Percentiles rank a stretch among this genome's conserved stretches.
Evolutionary conservation across 805 yeast genomes (phyloP).

Genomic region (Wickerhamomyces silvicola): DNA sequence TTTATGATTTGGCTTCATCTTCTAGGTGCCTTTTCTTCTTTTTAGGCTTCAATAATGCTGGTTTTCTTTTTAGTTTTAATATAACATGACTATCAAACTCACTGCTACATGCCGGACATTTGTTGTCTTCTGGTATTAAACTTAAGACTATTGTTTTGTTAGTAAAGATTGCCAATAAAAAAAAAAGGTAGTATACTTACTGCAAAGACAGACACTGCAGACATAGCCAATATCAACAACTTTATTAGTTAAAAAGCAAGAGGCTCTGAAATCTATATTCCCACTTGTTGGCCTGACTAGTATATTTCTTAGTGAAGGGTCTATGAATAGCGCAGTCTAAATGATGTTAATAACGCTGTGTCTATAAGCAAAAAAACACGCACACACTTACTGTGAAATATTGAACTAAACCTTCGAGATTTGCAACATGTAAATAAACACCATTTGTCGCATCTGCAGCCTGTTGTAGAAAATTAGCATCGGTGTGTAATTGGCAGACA

Average conservation of each 20-base stretch:
- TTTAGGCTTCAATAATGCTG: conserved; percentile 40
- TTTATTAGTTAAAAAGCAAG: conserved; percentile 86
- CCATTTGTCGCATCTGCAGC: conserved; percentile 96
- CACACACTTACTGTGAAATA: conserved; percentile 40
- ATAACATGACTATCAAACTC: conserved; percentile 62
- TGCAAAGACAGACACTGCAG: conserved; percentile 90
- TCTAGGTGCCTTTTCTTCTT: conserved; percentile 27
- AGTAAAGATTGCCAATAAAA: conserved; percentile 1
- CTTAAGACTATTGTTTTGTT: conserved; percentile 37
- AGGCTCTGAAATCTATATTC: conserved; percentile 88
- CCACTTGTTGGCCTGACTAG: conserved; percentile 77
- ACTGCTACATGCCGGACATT: conserved; percentile 85
- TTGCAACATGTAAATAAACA: conserved; percentile 61
- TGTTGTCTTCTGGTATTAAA: conserved; percentile 53
- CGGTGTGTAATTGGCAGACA: conserved; percentile 71
- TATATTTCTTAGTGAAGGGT: conserved; percentile 73
- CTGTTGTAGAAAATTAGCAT: conserved; percentile 85
- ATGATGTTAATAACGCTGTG: not conserved
- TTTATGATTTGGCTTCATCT: conserved; percentile 26
- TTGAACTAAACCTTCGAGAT: conserved; percentile 75
- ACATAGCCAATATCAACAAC: conserved; percentile 92
- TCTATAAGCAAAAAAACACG: not conserved
- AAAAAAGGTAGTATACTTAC: conserved; percentile 42
- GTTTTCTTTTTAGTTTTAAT: conserved; percentile 50
- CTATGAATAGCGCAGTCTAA: conserved; percentile 75